A percentile compares a stretch with the other conserved stretches of the same genome.
Evolutionary conservation across 345 rosid species (phyloP).

Genomic region (Rhizophora mangle): DNA sequence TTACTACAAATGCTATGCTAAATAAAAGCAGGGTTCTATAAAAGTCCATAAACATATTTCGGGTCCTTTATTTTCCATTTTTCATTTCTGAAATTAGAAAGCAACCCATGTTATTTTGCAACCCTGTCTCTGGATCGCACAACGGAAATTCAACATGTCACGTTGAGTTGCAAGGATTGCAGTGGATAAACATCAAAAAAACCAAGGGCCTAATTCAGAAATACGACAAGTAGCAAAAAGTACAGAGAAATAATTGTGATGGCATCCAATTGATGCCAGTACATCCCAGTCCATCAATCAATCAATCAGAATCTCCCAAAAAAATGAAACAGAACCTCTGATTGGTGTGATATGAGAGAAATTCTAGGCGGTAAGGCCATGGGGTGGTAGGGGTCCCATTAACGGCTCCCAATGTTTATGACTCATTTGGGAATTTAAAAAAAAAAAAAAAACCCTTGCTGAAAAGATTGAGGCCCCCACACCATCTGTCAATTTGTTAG

Average conservation of each 20-base stretch:
- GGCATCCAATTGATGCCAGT: slow-evolving; percentile 10
- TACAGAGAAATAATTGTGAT: slow-evolving; percentile 15
- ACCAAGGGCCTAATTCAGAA: background rate
- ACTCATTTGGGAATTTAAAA: too few relatives aligned
- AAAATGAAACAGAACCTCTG: background rate
- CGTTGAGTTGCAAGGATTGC: background rate
- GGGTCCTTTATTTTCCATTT: too few relatives aligned
- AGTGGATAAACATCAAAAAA: background rate
- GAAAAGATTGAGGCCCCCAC: background rate
- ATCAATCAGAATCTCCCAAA: background rate
- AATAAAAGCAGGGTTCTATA: too few relatives aligned
- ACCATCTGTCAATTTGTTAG: slow-evolving; percentile 2
- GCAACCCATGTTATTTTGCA: background rate
- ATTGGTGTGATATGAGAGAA: background rate
- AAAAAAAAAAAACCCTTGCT: too few relatives aligned
- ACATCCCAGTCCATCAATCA: background rate
- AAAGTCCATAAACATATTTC: too few relatives aligned
- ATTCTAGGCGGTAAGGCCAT: background rate
- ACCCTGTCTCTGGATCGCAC: background rate
- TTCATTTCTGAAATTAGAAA: background rate
- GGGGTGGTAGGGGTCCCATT: too few relatives aligned
- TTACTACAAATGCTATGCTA: too few relatives aligned
- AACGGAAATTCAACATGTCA: slow-evolving; percentile 1
- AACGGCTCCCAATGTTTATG: too few relatives aligned
- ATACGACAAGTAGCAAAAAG: slow-evolving; percentile 1